These are phyloP conservation scores for Zygoascus tannicola DNA, from an alignment of 805 yeast species.

Conservation along the genomic window DNA sequence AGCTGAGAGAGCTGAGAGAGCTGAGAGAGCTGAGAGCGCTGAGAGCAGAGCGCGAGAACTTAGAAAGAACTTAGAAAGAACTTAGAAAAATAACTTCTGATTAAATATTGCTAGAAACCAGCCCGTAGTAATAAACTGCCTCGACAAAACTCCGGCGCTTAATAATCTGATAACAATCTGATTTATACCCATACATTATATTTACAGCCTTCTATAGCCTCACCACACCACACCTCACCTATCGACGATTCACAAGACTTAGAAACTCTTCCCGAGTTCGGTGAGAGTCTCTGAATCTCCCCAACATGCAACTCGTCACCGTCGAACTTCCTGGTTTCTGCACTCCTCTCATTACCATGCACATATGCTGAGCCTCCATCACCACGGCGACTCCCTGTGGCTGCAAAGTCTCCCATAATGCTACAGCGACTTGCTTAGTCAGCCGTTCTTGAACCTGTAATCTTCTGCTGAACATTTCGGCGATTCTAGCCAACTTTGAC, in stretches of 20 bases:
- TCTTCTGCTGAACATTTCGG: conserved; percentile 94
- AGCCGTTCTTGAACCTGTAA: conserved; percentile 96
- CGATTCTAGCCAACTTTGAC: conserved; percentile 86
- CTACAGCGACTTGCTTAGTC: conserved; percentile 96
- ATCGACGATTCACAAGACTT: conserved; percentile 41
- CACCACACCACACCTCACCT: neutral
- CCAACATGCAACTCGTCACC: conserved; percentile 93
- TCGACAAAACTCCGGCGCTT: no score
- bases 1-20: no score
- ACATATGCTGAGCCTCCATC: conserved; percentile 96
- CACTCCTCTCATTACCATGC: conserved; percentile 97
- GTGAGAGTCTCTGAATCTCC: conserved; percentile 87
- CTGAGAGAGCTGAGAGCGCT: no score
- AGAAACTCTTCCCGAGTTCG: conserved; percentile 95
- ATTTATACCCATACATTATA: no score
- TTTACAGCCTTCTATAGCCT: no score
- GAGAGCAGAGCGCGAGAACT: no score
- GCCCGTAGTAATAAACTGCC: no score
- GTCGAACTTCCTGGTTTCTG: conserved; percentile 93
- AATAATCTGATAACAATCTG: no score
- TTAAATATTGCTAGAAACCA: no score
- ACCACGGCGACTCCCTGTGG: conserved; percentile 98
- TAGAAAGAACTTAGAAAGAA: no score
- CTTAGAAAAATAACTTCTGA: no score
- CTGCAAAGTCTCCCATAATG: conserved; percentile 76